A percentile compares a stretch with the other conserved stretches of the same genome.
phyloP scores from a whole-genome alignment of 345 rosid species.

The Salix koriyanagi region DNA sequence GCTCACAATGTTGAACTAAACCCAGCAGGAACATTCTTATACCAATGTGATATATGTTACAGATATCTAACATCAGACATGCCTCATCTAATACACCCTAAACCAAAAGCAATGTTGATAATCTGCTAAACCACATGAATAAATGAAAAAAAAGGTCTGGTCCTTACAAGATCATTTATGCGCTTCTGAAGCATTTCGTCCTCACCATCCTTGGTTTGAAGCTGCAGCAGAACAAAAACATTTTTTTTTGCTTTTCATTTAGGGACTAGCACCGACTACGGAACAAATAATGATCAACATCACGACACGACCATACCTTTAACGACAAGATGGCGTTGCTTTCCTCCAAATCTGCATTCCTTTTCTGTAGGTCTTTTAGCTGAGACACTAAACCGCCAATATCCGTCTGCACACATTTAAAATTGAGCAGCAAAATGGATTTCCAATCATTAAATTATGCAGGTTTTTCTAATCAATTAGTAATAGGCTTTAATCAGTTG shows the following conservation, averaged over 20 bases:
- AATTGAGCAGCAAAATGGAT: not conserved
- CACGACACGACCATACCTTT: slow-evolving; percentile 32
- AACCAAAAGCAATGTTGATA: not conserved
- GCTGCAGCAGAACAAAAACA: slow-evolving; percentile 35
- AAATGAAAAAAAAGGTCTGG: not conserved
- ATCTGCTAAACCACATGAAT: not conserved
- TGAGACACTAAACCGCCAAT: slow-evolving; percentile 83
- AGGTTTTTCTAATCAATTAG: not conserved
- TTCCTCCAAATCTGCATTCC: slow-evolving; percentile 68
- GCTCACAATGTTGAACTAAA: not conserved
- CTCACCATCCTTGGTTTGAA: slow-evolving; percentile 59
- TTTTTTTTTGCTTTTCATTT: not conserved
- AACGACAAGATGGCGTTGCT: slow-evolving; percentile 45
- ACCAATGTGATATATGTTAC: not conserved
- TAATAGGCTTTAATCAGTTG: not conserved
- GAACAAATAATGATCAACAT: not conserved
- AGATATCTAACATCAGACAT: not conserved
- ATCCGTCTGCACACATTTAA: slow-evolving; percentile 56
- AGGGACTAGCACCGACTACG: not conserved
- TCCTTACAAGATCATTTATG: slow-evolving; percentile 61
- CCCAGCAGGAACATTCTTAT: not conserved
- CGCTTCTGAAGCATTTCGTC: slow-evolving; percentile 49
- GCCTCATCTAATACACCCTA: not conserved
- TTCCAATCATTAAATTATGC: not conserved
- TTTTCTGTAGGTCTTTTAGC: slow-evolving; percentile 67